Conservation (phyloP, 345 rosid species). For the Eucalyptus dawsonii region DNA sequence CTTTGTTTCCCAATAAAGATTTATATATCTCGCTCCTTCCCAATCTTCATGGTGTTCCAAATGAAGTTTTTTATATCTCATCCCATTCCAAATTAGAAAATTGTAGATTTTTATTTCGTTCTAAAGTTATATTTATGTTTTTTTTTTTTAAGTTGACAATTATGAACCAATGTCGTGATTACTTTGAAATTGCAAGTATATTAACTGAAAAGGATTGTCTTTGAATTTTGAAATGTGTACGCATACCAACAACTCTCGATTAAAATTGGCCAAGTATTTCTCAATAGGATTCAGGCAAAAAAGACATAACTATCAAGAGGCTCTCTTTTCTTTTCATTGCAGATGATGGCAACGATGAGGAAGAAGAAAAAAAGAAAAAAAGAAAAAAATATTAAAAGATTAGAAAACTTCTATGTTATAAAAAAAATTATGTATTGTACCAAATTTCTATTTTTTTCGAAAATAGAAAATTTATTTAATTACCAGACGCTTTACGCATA, state of each 20-base stretch:
- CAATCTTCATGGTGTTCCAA: neutral
- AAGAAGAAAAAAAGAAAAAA: no score
- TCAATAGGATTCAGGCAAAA: neutral
- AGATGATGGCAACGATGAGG: no score
- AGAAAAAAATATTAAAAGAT: no score
- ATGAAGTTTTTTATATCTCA: neutral
- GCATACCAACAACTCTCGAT: neutral
- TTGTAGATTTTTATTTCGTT: no score
- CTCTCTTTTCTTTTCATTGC: neutral
- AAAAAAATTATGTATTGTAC: no score
- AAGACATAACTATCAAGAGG: neutral
- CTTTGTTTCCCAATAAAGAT: neutral
- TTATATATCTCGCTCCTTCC: neutral
- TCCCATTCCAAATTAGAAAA: neutral
- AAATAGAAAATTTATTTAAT: no score
- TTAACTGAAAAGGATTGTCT: neutral
- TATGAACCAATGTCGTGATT: neutral
- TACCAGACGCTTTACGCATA: no score
- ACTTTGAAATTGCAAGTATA: neutral
- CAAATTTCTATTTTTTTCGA: no score
- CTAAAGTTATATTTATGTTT: neutral
- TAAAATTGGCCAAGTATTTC: neutral
- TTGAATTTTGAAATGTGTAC: neutral
- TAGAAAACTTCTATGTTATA: no score
- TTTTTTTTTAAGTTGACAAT: neutral